Base-by-base conservation (phyloP, 2,329 filamentous ascomycete species). In the Colletotrichum melonis region DNA sequence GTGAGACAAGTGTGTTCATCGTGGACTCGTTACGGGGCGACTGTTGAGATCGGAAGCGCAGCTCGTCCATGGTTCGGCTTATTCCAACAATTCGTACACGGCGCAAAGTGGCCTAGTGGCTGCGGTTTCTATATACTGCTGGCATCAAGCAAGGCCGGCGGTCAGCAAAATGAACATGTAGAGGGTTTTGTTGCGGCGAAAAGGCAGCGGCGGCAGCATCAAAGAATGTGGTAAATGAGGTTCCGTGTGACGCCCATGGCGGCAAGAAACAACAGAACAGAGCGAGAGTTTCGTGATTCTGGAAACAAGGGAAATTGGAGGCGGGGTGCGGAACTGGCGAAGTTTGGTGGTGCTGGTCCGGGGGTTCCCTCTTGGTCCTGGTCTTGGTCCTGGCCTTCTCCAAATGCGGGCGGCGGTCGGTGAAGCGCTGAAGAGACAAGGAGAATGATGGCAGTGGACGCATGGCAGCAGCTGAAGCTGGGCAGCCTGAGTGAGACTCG, bases 21-120 rank as follows among this genome's bases (percentile, higher is more conserved):
- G 92, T 87, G 79, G 90, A 86, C 80, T 97, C 95, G 84, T 92
- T 93, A 78, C 92, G 91, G 69, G 94, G 91, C 78, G 94, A 94
- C 83, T 93, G 92, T 83, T 95, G 92, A 80, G 90, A 89, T 78
- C 92, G 92, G 84, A 93, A 95, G 82, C 92, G 92, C 83, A 94
- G 87, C 84, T 95, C 93, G 84, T 96, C 94, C 89, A 94, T 93
- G 86, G 35, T 64, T 38, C 32, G 67, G 55, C 90, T 80, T 81
- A 78, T 79, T 82, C 84, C 81, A 82, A 82, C 76, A 80, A 77
- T 77, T 86, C 80, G 81, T 86, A 86, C 84, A 85, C 78, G 78
- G 78, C 79, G 70, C 77, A 78, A 49, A 79, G 79, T 76, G 79
- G 80, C 79, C 63, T 55, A 54, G 46, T 30, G 77, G 77, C 76